These are phyloP conservation scores for Globisporangium takayamanum DNA, from an alignment of 352 stramenopile species.

Conservation along the genomic window DNA sequence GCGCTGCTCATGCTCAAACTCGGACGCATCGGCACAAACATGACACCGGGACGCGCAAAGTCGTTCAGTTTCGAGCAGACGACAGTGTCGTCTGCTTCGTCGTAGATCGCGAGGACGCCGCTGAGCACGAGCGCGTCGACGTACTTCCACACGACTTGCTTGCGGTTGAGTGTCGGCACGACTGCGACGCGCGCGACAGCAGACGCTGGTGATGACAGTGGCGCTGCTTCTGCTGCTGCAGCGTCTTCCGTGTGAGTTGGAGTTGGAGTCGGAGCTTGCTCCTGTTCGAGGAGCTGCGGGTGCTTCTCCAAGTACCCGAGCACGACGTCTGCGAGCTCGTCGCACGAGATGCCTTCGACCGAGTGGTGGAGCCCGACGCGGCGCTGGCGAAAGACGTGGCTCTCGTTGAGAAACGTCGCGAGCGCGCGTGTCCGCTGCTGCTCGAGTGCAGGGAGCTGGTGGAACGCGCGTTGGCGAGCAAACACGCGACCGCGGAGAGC, in stretches of 20 bases:
- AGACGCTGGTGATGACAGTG: not conserved
- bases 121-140: constrained; percentile 8
- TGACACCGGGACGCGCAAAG: constrained; percentile 1
- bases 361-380: not conserved
- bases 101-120: constrained; percentile 5
- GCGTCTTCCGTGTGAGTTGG: not conserved
- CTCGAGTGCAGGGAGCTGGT: constrained; percentile 1
- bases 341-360: constrained; percentile 2
- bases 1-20: not conserved
- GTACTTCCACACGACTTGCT: constrained; percentile 2
- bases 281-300: constrained; percentile 1
- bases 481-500: constrained; percentile 6
- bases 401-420: constrained; percentile 6
- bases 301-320: constrained; percentile 6
- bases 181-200: not conserved
- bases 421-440: constrained; percentile 5
- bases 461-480: constrained; percentile 1
- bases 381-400: not conserved
- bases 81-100: constrained; percentile 1
- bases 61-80: constrained; percentile 3
- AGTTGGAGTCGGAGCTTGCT: not conserved
- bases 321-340: constrained; percentile 3
- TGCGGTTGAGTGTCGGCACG: not conserved
- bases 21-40: constrained; percentile 2
- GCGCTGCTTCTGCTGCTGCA: not conserved